These are phyloP conservation scores for Paspalum notatum DNA, from an alignment of 176 grass and related monocot species.

Conservation along the genomic window DNA sequence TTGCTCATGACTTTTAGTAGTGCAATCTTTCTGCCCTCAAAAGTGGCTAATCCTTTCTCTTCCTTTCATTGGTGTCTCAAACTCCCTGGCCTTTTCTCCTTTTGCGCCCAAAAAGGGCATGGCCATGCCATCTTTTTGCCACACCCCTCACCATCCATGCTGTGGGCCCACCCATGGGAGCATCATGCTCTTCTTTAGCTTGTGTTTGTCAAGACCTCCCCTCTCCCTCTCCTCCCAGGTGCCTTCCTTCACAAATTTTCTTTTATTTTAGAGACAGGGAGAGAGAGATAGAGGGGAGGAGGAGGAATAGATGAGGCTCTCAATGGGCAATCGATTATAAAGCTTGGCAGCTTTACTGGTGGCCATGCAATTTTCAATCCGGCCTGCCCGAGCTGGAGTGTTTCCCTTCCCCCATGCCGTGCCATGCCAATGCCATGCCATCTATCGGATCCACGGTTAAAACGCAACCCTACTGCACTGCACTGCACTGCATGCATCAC, in stretches of 20 bases:
- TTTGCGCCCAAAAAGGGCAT: constrained; percentile 50
- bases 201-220: constrained; percentile 32
- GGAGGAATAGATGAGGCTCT: constrained; percentile 35
- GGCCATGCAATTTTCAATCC: constrained; percentile 41
- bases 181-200: constrained; percentile 40
- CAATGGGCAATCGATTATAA: constrained; percentile 52
- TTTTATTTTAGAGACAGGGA: neutral
- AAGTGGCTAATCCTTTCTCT: constrained; percentile 72
- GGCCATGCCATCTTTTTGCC: constrained; percentile 52
- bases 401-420: constrained; percentile 33
- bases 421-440: constrained; percentile 2
- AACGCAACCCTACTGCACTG: neutral
- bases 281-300: neutral
- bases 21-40: constrained; percentile 68
- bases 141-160: constrained; percentile 45
- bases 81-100: constrained; percentile 62
- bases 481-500: neutral
- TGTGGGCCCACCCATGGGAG: constrained; percentile 34
- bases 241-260: constrained; percentile 6
- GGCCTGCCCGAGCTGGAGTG: constrained; percentile 45
- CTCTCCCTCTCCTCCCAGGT: constrained; percentile 27
- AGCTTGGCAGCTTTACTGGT: constrained; percentile 53
- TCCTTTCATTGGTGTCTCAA: constrained; percentile 74
- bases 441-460: constrained; percentile 39
- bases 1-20: constrained; percentile 69